These are phyloP conservation scores for Bisporella sp. DNA, from an alignment of 2,329 filamentous ascomycete species.

Conservation along the genomic window DNA sequence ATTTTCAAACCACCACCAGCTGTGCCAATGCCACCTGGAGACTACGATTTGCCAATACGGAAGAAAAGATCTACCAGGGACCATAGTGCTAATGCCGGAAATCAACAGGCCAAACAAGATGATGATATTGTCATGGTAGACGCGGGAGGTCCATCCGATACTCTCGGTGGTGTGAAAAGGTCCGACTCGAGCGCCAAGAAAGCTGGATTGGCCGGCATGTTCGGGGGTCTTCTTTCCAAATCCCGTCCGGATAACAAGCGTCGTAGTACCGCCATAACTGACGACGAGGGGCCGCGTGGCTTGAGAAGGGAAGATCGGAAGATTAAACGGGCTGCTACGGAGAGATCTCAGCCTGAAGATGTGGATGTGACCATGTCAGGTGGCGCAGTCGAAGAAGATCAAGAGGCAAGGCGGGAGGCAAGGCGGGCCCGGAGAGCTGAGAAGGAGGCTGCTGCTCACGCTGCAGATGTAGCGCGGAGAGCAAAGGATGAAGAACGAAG, in stretches of 20 bases:
- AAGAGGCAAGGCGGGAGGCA: constrained; percentile 55
- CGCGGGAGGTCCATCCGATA: constrained; percentile 37
- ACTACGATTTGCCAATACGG: constrained; percentile 21
- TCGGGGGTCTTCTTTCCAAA: constrained; percentile 47
- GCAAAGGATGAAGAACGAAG: constrained; percentile 50
- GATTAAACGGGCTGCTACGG: constrained; percentile 24
- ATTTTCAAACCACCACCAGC: constrained; percentile 19
- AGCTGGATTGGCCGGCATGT: constrained; percentile 50
- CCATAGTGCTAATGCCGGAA: constrained; percentile 32
- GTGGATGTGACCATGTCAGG: constrained; percentile 37
- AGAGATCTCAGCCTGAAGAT: constrained; percentile 35
- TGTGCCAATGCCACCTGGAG: constrained; percentile 26
- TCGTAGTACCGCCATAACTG: constrained; percentile 42
- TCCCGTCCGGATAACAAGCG: constrained; percentile 40
- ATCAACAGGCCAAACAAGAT: constrained; percentile 57
- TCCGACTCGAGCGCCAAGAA: constrained; percentile 58
- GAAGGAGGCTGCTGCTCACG: constrained; percentile 40
- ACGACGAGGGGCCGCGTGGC: constrained; percentile 36
- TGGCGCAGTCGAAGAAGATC: constrained; percentile 45
- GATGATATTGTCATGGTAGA: constrained; percentile 57
- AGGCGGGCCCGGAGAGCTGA: constrained; percentile 53
- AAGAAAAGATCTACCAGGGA: constrained; percentile 19
- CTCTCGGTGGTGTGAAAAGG: constrained; percentile 38
- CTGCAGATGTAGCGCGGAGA: constrained; percentile 44
- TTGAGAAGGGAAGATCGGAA: constrained; percentile 30